Conservation (phyloP, 108 stramenopile genomes). For the Cyclostephanos tholiformis region DNA sequence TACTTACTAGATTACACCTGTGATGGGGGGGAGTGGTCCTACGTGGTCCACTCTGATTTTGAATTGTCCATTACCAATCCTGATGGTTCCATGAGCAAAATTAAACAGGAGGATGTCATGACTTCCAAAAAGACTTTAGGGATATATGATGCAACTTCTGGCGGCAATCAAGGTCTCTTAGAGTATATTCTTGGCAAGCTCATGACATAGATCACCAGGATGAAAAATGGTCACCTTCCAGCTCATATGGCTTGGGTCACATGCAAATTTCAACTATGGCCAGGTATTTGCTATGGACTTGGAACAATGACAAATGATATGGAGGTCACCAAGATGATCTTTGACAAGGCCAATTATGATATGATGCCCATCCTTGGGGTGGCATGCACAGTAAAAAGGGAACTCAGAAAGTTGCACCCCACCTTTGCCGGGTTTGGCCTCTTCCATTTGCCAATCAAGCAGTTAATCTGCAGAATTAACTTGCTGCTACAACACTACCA, state of each 20-base stretch:
- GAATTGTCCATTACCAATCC: constrained; percentile 2
- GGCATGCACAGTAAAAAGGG: background rate
- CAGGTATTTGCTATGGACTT: too few species aligned
- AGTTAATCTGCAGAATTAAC: too few species aligned
- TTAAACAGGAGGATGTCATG: background rate
- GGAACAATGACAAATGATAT: too few species aligned
- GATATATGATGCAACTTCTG: background rate
- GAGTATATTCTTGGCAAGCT: background rate
- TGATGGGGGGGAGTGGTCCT: constrained; percentile 1
- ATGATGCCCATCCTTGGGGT: constrained; percentile 5
- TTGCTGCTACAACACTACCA: too few species aligned
- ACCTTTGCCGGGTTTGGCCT: constrained; percentile 6
- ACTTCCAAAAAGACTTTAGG: constrained; percentile 14
- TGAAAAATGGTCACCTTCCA: constrained; percentile 18
- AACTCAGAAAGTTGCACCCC: constrained; percentile 3
- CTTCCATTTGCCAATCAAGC: too few species aligned
- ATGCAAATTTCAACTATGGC: too few species aligned
- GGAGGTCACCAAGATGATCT: too few species aligned
- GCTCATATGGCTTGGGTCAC: constrained; percentile 14
- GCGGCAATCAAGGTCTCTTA: background rate
- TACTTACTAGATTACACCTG: background rate
- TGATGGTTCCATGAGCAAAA: background rate
- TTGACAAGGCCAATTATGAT: constrained; percentile 22
- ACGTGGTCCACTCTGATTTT: background rate
- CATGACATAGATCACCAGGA: background rate